Conservation (phyloP, 371 early-diverging fungal genomes). For the Cokeromyces recurvatus region DNA sequence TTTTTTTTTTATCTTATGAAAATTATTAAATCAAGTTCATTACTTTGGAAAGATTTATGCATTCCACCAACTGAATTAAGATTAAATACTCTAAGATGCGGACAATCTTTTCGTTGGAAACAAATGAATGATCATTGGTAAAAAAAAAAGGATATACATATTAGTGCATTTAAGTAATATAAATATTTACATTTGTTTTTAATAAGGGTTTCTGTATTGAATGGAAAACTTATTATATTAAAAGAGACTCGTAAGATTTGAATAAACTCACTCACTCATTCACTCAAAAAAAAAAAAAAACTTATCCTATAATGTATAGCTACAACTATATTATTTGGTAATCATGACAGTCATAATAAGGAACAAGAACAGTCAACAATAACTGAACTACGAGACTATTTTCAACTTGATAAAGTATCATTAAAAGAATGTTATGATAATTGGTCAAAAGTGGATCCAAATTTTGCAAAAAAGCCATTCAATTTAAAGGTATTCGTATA, state of each 20-base stretch:
- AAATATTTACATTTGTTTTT: background rate
- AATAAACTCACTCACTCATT: background rate
- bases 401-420: constrained; percentile 67
- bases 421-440: constrained; percentile 55
- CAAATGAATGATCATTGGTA: constrained; percentile 33
- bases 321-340: constrained; percentile 19
- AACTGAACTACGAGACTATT: constrained; percentile 56
- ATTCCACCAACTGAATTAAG: constrained; percentile 66
- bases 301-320: constrained; percentile 7
- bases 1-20: background rate
- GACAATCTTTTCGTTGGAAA: constrained; percentile 90
- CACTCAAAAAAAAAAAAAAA: background rate
- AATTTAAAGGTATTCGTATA: constrained; percentile 74
- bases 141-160: background rate
- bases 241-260: constrained; percentile 22
- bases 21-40: background rate
- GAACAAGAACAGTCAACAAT: constrained; percentile 12
- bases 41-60: constrained; percentile 57
- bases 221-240: constrained; percentile 18
- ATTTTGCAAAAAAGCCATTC: constrained; percentile 57
- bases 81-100: constrained; percentile 78
- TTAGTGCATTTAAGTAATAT: constrained; percentile 3
- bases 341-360: constrained; percentile 13
- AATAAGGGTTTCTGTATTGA: constrained; percentile 19
- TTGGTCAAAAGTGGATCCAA: constrained; percentile 66